phyloP scores from a whole-genome alignment of 2,329 filamentous ascomycete species.

The Pseudogymnoascus sp. region DNA sequence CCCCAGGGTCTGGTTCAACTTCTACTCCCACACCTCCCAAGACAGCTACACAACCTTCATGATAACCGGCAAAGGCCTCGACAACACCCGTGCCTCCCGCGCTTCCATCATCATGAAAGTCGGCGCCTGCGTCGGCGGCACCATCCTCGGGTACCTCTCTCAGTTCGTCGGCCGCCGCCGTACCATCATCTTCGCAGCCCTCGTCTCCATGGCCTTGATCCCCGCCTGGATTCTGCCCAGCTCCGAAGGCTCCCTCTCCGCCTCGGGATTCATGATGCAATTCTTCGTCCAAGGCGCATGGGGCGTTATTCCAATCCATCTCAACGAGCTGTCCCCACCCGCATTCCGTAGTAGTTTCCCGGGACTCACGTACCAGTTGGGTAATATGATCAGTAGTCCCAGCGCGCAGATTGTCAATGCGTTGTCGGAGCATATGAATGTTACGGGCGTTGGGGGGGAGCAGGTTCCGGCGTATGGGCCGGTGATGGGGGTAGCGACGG shows the following conservation, averaged over 20 bases:
- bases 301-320: constrained; percentile 59
- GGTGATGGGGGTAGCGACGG: constrained; percentile 68
- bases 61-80: constrained; percentile 62
- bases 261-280: constrained; percentile 74
- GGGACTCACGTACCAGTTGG: constrained; percentile 62
- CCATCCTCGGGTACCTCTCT: constrained; percentile 56
- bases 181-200: constrained; percentile 55
- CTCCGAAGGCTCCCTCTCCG: constrained; percentile 57
- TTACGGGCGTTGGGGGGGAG: constrained; percentile 48
- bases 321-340: constrained; percentile 62
- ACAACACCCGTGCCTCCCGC: constrained; percentile 57
- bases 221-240: constrained; percentile 72
- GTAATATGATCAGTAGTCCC: constrained; percentile 65
- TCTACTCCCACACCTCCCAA: constrained; percentile 71
- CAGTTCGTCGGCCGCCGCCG: constrained; percentile 62
- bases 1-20: constrained; percentile 43
- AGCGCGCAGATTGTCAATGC: constrained; percentile 72
- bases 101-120: constrained; percentile 78
- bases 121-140: constrained; percentile 60
- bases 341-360: constrained; percentile 62
- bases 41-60: constrained; percentile 79
- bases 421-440: constrained; percentile 55
- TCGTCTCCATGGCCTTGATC: constrained; percentile 60
- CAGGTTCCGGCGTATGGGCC: constrained; percentile 64
- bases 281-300: constrained; percentile 70